Conservation (phyloP, 2,329 filamentous ascomycete species). For the Colletotrichum coccodes region DNA sequence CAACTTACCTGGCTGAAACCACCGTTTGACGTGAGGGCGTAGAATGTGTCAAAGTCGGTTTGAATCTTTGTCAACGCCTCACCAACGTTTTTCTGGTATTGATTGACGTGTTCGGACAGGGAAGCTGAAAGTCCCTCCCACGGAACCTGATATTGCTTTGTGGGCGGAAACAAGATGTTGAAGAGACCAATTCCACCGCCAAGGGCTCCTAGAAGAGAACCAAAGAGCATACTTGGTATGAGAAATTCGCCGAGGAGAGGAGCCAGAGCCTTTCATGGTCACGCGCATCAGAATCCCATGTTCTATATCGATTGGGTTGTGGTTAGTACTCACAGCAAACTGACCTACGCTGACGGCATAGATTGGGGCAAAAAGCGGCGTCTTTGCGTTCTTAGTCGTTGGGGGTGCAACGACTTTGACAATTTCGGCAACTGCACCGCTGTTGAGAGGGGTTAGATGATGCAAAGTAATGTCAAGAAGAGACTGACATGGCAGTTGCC, state of each 20-base stretch:
- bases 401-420: conserved; percentile 5
- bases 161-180: neutral
- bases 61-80: conserved; percentile 6
- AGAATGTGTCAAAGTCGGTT: conserved; percentile 12
- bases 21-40: neutral
- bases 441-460: neutral
- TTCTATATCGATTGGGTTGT: neutral
- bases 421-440: conserved; percentile 14
- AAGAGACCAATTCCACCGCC: neutral
- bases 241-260: neutral
- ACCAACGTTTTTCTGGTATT: conserved; percentile 15
- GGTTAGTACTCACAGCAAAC: neutral
- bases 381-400: neutral
- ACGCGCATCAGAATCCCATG: neutral
- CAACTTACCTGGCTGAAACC: conserved; percentile 10
- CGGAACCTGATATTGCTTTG: neutral
- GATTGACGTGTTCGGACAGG: neutral
- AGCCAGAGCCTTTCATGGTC: neutral
- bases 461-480: no score
- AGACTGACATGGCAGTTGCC: conserved; percentile 1
- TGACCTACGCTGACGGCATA: neutral
- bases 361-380: neutral
- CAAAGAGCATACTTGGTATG: neutral
- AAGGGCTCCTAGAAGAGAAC: neutral
- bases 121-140: conserved; percentile 3